Base-by-base conservation (phyloP, 1,139 yeast genomes). In the Pichia norvegensis region DNA sequence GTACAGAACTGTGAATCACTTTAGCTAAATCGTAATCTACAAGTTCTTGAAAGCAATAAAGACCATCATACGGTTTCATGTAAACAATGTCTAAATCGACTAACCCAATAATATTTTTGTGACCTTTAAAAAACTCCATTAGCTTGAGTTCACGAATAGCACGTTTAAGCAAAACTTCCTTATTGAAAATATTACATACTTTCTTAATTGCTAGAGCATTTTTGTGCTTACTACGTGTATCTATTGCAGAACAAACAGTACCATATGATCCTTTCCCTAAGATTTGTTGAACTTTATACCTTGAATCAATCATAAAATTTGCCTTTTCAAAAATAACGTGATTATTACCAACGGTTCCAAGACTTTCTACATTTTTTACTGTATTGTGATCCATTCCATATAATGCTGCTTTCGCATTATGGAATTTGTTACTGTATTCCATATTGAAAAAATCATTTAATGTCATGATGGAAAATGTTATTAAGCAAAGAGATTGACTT, bases 181-280 rank as follows among this genome's bases (percentile, higher is more conserved):
- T 76, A 38, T 69, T 68, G 58, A 84, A 83, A 27, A 85, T 83
- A 54, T 76, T 74, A 38, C 79, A 73, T 16, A 87, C 83, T 59
- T 84, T 85, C 61, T 90, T 90, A 45, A 88, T 82, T 9, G 97
- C 97, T 59, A 79, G 58, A 3, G 54, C 42, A 42, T 69, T 54
- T 16, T 62, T 61, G 29, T 59, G 62, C 10, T 51, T 54, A 40
- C 64, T 33, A 41, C 63, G 55, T 22, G 73, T 66, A 61, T 90
- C 96, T 13, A 80, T 61, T 0, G 95, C 97, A 6, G 87, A 76
- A 56, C 92, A 84, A 4, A 92, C 97, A 0, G 82, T 78, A 1
- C 97, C 97, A 62, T 86, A 90, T 0, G 95, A 81, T 0, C 97
- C 97, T 54, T 81, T 79, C 0, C 97, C 97, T 42, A 90, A 69